Evolutionary conservation across 257 asterid species (phyloP), one percentile per base, ranked within the genome.

Genomic region (Solanum pimpinellifolium): DNA sequence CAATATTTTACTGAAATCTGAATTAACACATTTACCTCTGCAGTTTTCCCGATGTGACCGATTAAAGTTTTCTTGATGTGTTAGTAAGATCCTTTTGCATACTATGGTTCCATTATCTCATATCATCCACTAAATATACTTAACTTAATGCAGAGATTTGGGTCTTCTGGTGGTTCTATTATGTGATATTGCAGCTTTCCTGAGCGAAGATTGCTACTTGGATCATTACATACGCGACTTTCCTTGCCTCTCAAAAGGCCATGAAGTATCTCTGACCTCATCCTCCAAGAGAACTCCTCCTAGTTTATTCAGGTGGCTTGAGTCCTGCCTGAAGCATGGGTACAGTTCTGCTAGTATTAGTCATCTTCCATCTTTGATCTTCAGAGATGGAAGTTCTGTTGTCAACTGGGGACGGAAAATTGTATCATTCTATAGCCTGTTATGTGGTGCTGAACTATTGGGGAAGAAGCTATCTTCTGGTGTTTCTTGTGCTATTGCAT

Each of bases 211-310:
- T 87, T 90, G 93, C 94, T 96, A 95, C 91, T 88, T 96, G 95
- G 99, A 97, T 92, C 93, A 97, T 87, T 97, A 97, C 87, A 90
- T 92, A 73, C 98, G 98, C 15, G 99, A 97, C 91, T 96, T 95
- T 90, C 99, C 99, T 73, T 89, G 86, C 65, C 91, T 92, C 90
- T 86, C 90, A 88, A 91, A 89, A 87, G 93, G 90, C 68, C 86
- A 89, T 86, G 89, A 83, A 88, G 82, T 88, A 89, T 87, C 89
- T 46, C 91, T 88, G 86, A 84, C 66, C 89, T 62, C 88, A 74
- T 70, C n/a, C 83, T 87, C 90, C 87, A 83, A 89, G 85, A 93
- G 86, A 90, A 87, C 47, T 83, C 97, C 99, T 80, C 98, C 99
- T 87, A 94, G 93, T 92, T 89, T 97, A 88, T 94, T 95, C 92